Evolutionary conservation across 371 early-diverging fungal genomes (phyloP), one percentile per base, ranked within the genome.

Genomic region (Mucor piriformis): DNA sequence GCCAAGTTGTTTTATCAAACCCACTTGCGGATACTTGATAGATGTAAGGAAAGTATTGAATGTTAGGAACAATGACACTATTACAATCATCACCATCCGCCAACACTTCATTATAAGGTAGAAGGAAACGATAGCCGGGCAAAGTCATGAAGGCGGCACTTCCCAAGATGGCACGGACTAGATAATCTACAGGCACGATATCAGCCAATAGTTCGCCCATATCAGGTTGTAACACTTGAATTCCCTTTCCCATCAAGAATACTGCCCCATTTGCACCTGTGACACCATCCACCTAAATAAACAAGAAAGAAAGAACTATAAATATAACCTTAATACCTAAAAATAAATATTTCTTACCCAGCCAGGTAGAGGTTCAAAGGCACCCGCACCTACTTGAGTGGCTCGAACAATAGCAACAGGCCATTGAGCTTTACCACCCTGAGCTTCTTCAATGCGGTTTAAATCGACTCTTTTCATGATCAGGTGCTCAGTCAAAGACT

Each of bases 321-420:
- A 16, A n/a, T 40, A 40, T 40, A 16, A 40, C 12, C 15, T 37
- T 13, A 11, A 12, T 13, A 44, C 33, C 3, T 20, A 50, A 33
- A 11, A 51, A 29, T 38, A 5, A 46, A 42, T 27, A 21, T n/a
- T 35, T 24, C 58, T 66, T 69, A 86, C 85, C 87, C 87, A 87
- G 1, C 87, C 87, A 23, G 82, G 82, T 7, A 85, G 67, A 6
- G 87, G 87, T 40, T 85, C 85, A 25, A 38, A 59, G 1, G 66
- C 61, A 43, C 81, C 82, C 3, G 82, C 81, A 11, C 83, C 81
- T 12, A 87, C 82, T 53, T 85, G 82, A 0, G 85, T 83, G 4
- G 87, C 82, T 35, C 85, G 76, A 12, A 84, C 76, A 59, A 87
- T 87, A 38, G 81, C 77, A 12, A 87, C 67, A 6, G 85, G 83